Evolutionary conservation across 2,329 filamentous ascomycete species (phyloP), one percentile per base, ranked within the genome.

Genomic region (Aspergillus pseudotamarii): DNA sequence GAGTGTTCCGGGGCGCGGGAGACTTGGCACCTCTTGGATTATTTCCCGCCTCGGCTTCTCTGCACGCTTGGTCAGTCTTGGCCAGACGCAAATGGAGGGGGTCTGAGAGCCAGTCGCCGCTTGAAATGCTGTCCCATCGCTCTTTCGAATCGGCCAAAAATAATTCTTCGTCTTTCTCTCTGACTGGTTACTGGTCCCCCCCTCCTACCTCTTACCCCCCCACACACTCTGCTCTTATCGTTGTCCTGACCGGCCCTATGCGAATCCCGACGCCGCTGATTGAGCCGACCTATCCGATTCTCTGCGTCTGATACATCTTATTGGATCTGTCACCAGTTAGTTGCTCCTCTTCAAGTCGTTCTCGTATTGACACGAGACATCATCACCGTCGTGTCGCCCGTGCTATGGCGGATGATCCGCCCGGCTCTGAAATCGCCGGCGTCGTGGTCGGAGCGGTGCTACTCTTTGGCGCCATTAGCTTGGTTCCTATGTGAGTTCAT

Each of bases 401-500:
- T 51, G 43, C 48, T 21, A 74, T 75, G 73, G 64, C 65, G 23
- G 67, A 63, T 36, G 54, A 68, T 46, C 53, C 62, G 48, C 66
- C 71, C 23, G 61, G 63, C 57, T 67, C 66, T 34, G 70, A 73
- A 60, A 62, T 75, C 23, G 67, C 73, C 43, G 71, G 73, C 28
- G 68, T 76, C 50, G 67, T 75, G 55, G 68, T 74, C 66, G 73
- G 73, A 41, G 73, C 71, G 16, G 65, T 75, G 26, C 61, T 69
- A 23, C 58, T 74, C 38, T 73, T 76, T 59, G 67, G 62, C 46
- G 56, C 70, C 36, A 72, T 75, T 62, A 76, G 72, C 64, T 34
- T 71, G 34, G 54, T 75, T 51, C 73, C 73, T 21, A 68, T 76
- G 73, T 75, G 56, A 71, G 73, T 72, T 62, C 59, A n/a, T 23